Base-by-base conservation (phyloP, 352 stramenopile genomes). In the Pythium pyrilobum region DNA sequence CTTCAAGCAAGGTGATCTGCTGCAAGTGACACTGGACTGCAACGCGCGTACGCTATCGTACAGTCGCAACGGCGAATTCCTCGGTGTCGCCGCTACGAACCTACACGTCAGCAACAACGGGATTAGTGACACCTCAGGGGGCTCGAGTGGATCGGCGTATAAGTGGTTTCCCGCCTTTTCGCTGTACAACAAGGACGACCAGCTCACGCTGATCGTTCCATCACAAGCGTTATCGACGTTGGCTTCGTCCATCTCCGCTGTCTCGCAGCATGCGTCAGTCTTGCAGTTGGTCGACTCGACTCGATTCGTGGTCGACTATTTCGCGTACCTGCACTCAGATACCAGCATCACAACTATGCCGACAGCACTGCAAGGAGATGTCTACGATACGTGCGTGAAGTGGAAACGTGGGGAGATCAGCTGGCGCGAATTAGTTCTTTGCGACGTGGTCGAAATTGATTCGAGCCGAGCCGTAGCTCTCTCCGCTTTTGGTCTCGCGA, bases 141-240 rank as follows among this genome's bases (percentile, higher is more conserved):
- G 27, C 12, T 18, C 36, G 2, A 28, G 29, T 12, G 23, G 27
- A 15, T 18, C 36, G 2, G 34, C 13, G 8, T 81, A 62, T 57
- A 89, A 83, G 39, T 89, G 79, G 79, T 97, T 85, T 47, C 89
- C 89, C 10, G 87, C 89, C 8, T 81, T 97, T 39, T 96, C 87
- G 3, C 67, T 97, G 61, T 97, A 97, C 62, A 96, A 97, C 66
- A 96, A 95, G 54, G 85, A 91, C 38, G 87, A 96, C 43, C 79
- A 89, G 40, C 45, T 96, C 15, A 92, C 82, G 9, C 43, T 96
- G 16, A 62, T 91, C 5, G 75, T 75, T 23, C 69, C 77, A 23
- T 43, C 54, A 12, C 31, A 21, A 20, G 20, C 12, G 12, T 47
- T 15, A 11, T 29, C 45, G 1, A n/a, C 21, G n/a, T n/a, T n/a